Evolutionary conservation across 805 yeast species (phyloP).

Genomic region (Yarrowia osloensis): DNA sequence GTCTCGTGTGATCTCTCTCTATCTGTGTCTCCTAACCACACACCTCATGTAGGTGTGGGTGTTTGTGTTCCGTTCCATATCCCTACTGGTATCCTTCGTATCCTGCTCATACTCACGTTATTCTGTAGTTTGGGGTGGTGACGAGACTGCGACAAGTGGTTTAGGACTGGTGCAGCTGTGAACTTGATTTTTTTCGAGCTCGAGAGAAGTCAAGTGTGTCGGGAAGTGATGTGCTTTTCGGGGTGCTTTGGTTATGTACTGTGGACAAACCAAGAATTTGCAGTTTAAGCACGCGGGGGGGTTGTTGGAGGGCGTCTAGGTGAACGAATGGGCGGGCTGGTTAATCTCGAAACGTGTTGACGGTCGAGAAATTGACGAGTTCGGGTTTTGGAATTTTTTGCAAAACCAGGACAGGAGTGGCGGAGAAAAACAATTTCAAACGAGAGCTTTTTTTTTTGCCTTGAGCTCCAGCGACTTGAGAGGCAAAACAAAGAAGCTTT

Average conservation of each 20-base stretch:
- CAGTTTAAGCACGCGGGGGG: slow-evolving; percentile 1
- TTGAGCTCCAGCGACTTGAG: slow-evolving; percentile 8
- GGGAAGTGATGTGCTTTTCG: slow-evolving; percentile 14
- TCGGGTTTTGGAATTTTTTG: neutral
- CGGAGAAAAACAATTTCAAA: neutral
- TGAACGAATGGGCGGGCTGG: neutral
- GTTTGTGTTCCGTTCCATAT: neutral
- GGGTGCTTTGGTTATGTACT: slow-evolving; percentile 30
- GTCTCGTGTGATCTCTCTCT: neutral
- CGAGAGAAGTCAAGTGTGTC: slow-evolving; percentile 21
- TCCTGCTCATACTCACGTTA: slow-evolving; percentile 12
- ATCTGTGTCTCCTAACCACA: neutral
- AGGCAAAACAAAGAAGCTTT: slow-evolving; percentile 15
- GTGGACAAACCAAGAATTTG: slow-evolving; percentile 25
- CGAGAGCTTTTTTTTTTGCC: slow-evolving; percentile 10
- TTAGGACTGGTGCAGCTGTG: slow-evolving; percentile 2
- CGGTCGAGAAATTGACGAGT: neutral
- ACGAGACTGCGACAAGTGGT: neutral
- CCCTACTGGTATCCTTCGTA: neutral
- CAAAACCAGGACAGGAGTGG: slow-evolving; percentile 13
- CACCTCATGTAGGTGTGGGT: neutral
- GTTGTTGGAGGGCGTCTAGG: neutral
- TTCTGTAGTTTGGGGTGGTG: neutral
- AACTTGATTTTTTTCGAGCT: neutral
- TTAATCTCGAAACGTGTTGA: neutral